Evolutionary conservation across 176 grass and related monocot genomes (phyloP).

Genomic region (Zoysia pacifica): DNA sequence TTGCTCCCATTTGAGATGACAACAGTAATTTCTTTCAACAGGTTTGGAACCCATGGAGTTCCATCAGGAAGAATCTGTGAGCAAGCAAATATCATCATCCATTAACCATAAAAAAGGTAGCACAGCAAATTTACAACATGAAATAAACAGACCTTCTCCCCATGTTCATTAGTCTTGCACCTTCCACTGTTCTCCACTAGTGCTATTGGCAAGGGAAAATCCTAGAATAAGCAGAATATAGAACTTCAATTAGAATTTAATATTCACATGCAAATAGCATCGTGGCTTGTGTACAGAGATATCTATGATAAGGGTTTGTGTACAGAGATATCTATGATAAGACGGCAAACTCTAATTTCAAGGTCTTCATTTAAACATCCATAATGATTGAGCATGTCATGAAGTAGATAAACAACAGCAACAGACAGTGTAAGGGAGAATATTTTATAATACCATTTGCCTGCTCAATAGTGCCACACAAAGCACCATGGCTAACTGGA

Average conservation of each 20-base stretch:
- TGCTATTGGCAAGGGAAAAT: slow-evolving; percentile 64
- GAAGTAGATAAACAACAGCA: not conserved
- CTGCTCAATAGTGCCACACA: not conserved
- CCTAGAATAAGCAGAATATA: slow-evolving; percentile 48
- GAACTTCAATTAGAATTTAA: slow-evolving; percentile 21
- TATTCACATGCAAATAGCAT: not conserved
- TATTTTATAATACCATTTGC: not conserved
- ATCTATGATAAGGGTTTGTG: no score
- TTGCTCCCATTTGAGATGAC: slow-evolving; percentile 87
- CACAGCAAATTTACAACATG: slow-evolving; percentile 23
- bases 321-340: not conserved
- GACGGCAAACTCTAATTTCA: not conserved
- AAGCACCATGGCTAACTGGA: slow-evolving; percentile 4
- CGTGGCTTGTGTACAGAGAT: not conserved
- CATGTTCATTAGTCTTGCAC: slow-evolving; percentile 87
- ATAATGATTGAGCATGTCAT: not conserved
- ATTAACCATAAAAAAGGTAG: slow-evolving; percentile 17
- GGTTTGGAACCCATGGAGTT: slow-evolving; percentile 80
- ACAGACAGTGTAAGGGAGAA: not conserved
- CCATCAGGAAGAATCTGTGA: slow-evolving; percentile 86
- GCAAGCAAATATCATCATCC: slow-evolving; percentile 10
- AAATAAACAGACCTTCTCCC: slow-evolving; percentile 71
- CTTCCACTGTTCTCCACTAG: slow-evolving; percentile 93
- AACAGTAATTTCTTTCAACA: slow-evolving; percentile 79
- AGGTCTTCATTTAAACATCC: slow-evolving; percentile 5